A percentile compares a stretch with the other conserved stretches of the same genome.
Evolutionary conservation across 192 early-diverging fungal species (phyloP).

Genomic region (Lunasporangiospora selenospora): DNA sequence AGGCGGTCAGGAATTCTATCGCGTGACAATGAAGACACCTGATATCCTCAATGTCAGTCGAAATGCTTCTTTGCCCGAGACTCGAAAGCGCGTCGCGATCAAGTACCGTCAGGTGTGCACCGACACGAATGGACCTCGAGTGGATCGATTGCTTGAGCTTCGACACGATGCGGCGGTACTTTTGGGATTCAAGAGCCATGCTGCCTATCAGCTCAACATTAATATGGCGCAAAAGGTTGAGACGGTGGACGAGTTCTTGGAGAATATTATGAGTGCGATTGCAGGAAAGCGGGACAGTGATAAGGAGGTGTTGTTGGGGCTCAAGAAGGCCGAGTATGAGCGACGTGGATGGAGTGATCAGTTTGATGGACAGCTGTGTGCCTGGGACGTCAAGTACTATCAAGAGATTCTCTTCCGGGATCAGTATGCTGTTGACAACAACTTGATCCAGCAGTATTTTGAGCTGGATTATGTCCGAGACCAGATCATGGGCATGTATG

Average conservation of each 20-base stretch:
- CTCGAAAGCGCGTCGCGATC: conserved; percentile 15
- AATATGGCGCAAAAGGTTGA: conserved; percentile 84
- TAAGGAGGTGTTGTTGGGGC: conserved; percentile 59
- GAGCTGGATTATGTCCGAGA: conserved; percentile 60
- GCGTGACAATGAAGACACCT: conserved; percentile 56
- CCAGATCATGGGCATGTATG: conserved; percentile 52
- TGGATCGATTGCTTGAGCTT: conserved; percentile 39
- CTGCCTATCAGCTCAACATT: conserved; percentile 74
- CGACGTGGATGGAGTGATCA: conserved; percentile 54
- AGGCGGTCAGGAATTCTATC: conserved; percentile 65
- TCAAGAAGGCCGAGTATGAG: conserved; percentile 63
- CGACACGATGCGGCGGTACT: conserved; percentile 63
- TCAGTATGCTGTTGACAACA: conserved; percentile 77
- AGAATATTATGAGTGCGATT: conserved; percentile 65
- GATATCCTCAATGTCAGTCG: conserved; percentile 35
- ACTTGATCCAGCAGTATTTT: conserved; percentile 84
- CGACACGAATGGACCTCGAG: conserved; percentile 46
- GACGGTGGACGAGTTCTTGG: conserved; percentile 70
- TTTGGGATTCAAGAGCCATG: conserved; percentile 77
- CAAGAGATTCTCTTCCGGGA: conserved; percentile 73
- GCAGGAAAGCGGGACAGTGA: conserved; percentile 64
- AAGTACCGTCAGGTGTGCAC: conserved; percentile 45
- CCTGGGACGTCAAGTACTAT: conserved; percentile 83
- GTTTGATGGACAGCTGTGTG: conserved; percentile 67
- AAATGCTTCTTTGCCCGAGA: conserved; percentile 12